Evolutionary conservation across 805 yeast genomes (phyloP), one percentile per base, ranked within the genome.

Genomic region (Sugiyamaella smithiae): DNA sequence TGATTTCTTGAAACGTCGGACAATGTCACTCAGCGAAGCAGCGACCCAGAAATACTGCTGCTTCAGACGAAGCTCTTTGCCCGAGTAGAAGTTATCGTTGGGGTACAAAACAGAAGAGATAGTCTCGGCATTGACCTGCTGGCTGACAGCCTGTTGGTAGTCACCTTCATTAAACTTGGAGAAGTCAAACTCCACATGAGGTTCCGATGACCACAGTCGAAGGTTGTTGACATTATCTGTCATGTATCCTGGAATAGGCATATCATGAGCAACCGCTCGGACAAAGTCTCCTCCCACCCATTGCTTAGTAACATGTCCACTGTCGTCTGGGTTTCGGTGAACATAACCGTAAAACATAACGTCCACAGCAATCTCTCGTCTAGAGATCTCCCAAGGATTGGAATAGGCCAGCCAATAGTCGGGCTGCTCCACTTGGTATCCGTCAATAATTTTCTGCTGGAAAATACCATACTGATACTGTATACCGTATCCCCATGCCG

Each of bases 1-100:
- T 47, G 82, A 67, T 71, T 90, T 90, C 68, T 88, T 84, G 71
- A 85, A 89, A 62, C 97, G 79, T 65, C 97, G 83, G 37, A 89
- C 80, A 58, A 89, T 89, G 67, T 89, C 97, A 61, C 85, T 88
- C 58, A 90, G 76, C 12, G 96, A 87, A 28, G 97, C 97, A 45
- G 95, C 83, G 46, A 90, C 96, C 97, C 97, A 89, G 71, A 89
- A 90, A 69, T 88, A 90, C 69, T 89, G 97, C 72, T 89, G 97
- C 69, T 90, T 90, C 67, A 89, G 78, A 65, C 97, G 81, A 63
- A 89, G 76, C 66, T 88, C 96, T 69, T 90, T 89, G 60, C 97
- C 97, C 56, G 81, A 78, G 62, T 86, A 85, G 66, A 89, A 90
- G 68, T 89, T 90, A 67, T 89, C 97, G 69, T 89, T 89, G 56